Base-by-base conservation (phyloP, 2,329 filamentous ascomycete genomes). In the Penicillium sp. region DNA sequence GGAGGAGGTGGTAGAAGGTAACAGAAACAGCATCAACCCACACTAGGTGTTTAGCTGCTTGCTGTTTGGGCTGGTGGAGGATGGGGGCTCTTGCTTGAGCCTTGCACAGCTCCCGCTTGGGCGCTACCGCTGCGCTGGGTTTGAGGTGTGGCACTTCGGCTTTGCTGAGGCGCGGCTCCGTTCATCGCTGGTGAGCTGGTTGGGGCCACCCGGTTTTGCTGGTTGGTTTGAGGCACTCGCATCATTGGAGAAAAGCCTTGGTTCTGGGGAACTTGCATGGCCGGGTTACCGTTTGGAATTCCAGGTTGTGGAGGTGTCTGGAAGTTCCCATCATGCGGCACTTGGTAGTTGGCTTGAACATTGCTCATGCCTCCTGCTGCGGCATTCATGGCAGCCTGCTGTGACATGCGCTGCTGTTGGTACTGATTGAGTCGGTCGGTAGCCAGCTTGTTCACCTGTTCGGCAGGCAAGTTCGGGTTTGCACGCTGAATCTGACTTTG, bases 221-320 rank as follows among this genome's bases (percentile, higher is more conserved):
- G 72, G 23, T 63, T 60, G 13, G 63, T 57, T 50, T 77, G 75
- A 20, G 75, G 69, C 35, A 73, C 71, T 27, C 73, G 68, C 64
- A 77, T 69, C 63, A 75, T 70, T n/a, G 74, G 73, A 23, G 74
- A 74, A 51, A 73, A 77, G 13, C 70, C 64, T 50, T 75, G 73
- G 15, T 71, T 58, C 48, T 76, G 73, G 37, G 69, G 64, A 18
- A 66, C 68, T 43, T 72, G 70, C 57, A 74, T 67, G 13, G 55
- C 58, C 4, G 61, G 46, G 10, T 50, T 54, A 5, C 64, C 62
- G 33, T 63, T 68, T 6, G 56, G 34, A 50, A 67, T 59, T 19
- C 51, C 52, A 18, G 56, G 32, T 40, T 62, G 63, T 28, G 64
- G 53, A 7, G 62, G 52, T 33, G 51, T 47, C 45, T 60, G 62